Percentiles rank a stretch among this genome's conserved stretches.
These are phyloP conservation scores for Bertia moriformis DNA, from an alignment of 2,329 filamentous ascomycete species.

Conservation along the genomic window DNA sequence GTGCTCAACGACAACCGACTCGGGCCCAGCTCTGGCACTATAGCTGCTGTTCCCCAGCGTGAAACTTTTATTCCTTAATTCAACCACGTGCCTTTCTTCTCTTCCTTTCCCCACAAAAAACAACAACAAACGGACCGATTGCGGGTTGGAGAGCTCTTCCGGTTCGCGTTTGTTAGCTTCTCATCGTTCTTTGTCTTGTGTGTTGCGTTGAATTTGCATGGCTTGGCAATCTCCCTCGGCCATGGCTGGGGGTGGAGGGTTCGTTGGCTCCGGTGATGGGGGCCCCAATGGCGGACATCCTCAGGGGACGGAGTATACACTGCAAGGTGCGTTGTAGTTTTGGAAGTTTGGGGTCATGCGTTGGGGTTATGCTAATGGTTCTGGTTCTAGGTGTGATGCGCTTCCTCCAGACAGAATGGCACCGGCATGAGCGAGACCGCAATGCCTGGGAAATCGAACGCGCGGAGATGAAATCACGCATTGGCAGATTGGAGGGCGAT, in stretches of 20 bases:
- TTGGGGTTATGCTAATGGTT: too few species aligned
- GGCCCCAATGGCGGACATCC: slow-evolving; percentile 18
- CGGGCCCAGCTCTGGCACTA: too few species aligned
- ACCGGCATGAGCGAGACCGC: slow-evolving; percentile 89
- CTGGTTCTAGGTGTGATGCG: slow-evolving; percentile 78
- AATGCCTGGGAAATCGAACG: slow-evolving; percentile 99
- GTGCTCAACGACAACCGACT: too few species aligned
- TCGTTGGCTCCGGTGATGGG: not conserved
- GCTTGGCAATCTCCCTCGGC: not conserved
- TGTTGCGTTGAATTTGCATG: not conserved
- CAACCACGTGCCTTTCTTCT: too few species aligned
- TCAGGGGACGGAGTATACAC: slow-evolving; percentile 45
- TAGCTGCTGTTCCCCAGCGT: too few species aligned
- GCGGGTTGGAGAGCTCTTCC: too few species aligned
- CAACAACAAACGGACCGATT: too few species aligned
- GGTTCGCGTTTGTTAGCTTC: too few species aligned
- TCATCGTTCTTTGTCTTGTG: too few species aligned
- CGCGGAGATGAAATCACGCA: slow-evolving; percentile 96
- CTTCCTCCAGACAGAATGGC: slow-evolving; percentile 98
- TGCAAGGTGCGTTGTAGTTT: slow-evolving; percentile 28
- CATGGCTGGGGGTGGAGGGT: not conserved
- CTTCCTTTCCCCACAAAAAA: too few species aligned
- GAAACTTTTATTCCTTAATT: too few species aligned
- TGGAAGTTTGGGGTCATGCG: not conserved
- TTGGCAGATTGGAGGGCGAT: slow-evolving; percentile 85